These are phyloP conservation scores for Calonectria ilicicola DNA, from an alignment of 2,329 filamentous ascomycete genomes.

Conservation along the genomic window DNA sequence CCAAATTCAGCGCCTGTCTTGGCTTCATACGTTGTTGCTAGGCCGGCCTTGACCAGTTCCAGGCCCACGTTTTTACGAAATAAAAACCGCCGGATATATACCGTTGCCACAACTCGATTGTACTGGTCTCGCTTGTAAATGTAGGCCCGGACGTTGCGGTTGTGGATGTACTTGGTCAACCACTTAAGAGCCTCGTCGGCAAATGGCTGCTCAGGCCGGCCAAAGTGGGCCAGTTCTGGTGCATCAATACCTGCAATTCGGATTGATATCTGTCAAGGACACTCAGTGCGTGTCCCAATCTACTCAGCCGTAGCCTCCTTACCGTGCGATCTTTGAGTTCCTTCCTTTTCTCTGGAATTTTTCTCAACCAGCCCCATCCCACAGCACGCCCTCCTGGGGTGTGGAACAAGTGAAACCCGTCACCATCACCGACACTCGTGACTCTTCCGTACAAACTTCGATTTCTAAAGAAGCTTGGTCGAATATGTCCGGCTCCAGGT, in stretches of 20 bases:
- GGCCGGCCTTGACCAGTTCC: slow-evolving; percentile 86
- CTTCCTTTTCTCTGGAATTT: slow-evolving; percentile 75
- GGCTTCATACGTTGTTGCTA: slow-evolving; percentile 94
- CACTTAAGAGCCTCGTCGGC: slow-evolving; percentile 84
- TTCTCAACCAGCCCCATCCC: slow-evolving; percentile 94
- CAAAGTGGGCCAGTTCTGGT: slow-evolving; percentile 93
- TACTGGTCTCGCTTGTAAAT: slow-evolving; percentile 92
- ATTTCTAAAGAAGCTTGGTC: slow-evolving; percentile 78
- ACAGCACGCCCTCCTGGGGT: slow-evolving; percentile 89
- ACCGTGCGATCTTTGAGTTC: slow-evolving; percentile 84
- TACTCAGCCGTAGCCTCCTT: slow-evolving; percentile 44
- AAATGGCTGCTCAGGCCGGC: slow-evolving; percentile 86
- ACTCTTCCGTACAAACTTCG: slow-evolving; percentile 86
- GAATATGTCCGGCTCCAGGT: slow-evolving; percentile 80
- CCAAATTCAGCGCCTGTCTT: slow-evolving; percentile 93
- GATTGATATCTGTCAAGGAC: slow-evolving; percentile 76
- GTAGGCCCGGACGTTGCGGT: slow-evolving; percentile 82
- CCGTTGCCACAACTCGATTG: slow-evolving; percentile 88
- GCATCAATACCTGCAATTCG: slow-evolving; percentile 94
- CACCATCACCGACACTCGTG: slow-evolving; percentile 94
- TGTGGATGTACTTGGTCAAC: slow-evolving; percentile 79
- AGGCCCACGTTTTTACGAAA: slow-evolving; percentile 85
- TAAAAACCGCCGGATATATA: slow-evolving; percentile 77
- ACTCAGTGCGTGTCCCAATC: slow-evolving; percentile 29
- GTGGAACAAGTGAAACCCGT: slow-evolving; percentile 95